Base-by-base conservation (phyloP, 306 rosid species). In the Dryas drummondii region DNA sequence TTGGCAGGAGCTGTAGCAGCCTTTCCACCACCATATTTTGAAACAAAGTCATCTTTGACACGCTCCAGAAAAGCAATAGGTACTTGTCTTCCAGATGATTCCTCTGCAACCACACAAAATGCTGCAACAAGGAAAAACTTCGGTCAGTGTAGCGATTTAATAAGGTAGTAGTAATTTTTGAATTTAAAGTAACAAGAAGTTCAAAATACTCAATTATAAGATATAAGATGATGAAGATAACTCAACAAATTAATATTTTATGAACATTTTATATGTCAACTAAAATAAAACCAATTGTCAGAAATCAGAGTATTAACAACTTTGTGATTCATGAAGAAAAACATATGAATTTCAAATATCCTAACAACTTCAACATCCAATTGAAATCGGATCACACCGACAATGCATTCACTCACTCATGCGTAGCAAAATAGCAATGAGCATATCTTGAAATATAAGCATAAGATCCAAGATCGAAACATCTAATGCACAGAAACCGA, bases 31-130 rank as follows among this genome's bases (percentile, higher is more conserved):
- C 96, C 89, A 82, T 88, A 91, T 82, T 80, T 88, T 10, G 92
- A 80, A 52, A 87, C 84, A 78, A 94, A 94, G 51, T 94, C 97
- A 79, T 94, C 98, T 88, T 86, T 91, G 79, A 88, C 68, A 69
- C 97, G 94, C 86, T 94, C 98, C 64, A 94, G 86, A 80, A 94
- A 90, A 67, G 97, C 96, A 51, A 94, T 88, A 48, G 98, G 98
- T n/a, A 91, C 81, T 81, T 94, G 98, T 73, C 98, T 84, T 80
- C 98, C 98, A 12, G 82, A 79, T 11, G 97, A 79, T 85, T 94
- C 98, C 83, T 86, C 91, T 11, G 98, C 98, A 68, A 94, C 98
- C 22, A 87, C 81, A 68, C 97, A 94, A 74, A 90, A 94, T 37
- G 96, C 98, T 94, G 89, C 89, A 88, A 78, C 44, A 71, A 61